Conservation (phyloP, 2,329 filamentous ascomycete genomes). For the Fusarium miscanthi region DNA sequence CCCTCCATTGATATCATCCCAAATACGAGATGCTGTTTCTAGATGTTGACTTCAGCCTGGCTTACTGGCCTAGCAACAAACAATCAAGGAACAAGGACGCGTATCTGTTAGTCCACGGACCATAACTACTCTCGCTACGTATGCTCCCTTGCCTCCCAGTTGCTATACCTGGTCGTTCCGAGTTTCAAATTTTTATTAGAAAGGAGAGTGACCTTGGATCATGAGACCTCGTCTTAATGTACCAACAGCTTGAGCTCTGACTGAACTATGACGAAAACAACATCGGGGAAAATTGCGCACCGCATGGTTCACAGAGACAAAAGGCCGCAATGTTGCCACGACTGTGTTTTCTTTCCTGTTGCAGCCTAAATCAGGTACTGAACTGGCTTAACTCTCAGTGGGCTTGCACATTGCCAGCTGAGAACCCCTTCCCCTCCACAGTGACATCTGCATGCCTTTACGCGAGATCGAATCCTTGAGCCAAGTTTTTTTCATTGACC, state of each 20-base stretch:
- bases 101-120: background rate
- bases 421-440: conserved; percentile 20
- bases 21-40: conserved; percentile 28
- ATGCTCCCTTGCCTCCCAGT: conserved; percentile 13
- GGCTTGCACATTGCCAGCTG: conserved; percentile 31
- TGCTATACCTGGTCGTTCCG: conserved; percentile 26
- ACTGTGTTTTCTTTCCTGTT: background rate
- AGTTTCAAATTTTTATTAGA: conserved; percentile 20
- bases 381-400: background rate
- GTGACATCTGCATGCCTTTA: conserved; percentile 13
- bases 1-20: background rate
- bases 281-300: background rate
- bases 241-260: background rate
- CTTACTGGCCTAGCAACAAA: background rate
- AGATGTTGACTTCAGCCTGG: conserved; percentile 1
- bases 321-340: background rate
- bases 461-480: conserved; percentile 25
- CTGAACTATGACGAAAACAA: background rate
- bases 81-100: background rate
- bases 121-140: background rate
- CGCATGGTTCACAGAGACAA: background rate
- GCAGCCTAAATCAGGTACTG: background rate
- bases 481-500: conserved; percentile 1
- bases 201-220: conserved; percentile 6
- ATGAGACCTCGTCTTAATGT: conserved; percentile 18